These are phyloP conservation scores for Phoma sp. DNA, from an alignment of 2,329 filamentous ascomycete species.

Conservation along the genomic window DNA sequence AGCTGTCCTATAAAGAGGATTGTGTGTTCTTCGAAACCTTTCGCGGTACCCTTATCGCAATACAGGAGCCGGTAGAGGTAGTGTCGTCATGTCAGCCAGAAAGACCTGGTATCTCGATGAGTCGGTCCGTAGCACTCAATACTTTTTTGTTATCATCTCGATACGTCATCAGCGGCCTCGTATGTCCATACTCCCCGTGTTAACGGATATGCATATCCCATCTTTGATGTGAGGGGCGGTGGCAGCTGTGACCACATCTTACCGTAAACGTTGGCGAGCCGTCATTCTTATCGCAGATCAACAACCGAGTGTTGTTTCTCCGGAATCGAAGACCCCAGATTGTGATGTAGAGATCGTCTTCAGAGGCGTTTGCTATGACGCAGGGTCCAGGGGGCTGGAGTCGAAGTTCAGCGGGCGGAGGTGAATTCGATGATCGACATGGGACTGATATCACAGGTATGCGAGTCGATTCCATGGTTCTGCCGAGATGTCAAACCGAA, in stretches of 20 bases:
- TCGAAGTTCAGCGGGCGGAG: background rate
- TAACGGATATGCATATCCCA: background rate
- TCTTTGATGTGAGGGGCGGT: background rate
- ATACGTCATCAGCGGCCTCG: background rate
- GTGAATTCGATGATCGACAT: slow-evolving; percentile 6
- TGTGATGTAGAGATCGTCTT: slow-evolving; percentile 10
- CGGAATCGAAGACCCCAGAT: background rate
- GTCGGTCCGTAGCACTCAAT: background rate
- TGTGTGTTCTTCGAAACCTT: background rate
- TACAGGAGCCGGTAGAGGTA: too few relatives aligned
- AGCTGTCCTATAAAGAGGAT: background rate
- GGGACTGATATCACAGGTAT: slow-evolving; percentile 10
- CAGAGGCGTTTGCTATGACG: slow-evolving; percentile 6
- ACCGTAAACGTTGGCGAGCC: slow-evolving; percentile 12
- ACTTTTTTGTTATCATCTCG: background rate
- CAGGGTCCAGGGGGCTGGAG: background rate
- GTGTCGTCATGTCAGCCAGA: background rate
- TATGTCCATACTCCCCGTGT: background rate
- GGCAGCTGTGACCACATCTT: background rate
- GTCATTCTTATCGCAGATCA: slow-evolving; percentile 14
- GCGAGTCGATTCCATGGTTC: background rate
- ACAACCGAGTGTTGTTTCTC: slow-evolving; percentile 1
- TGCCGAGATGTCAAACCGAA: background rate
- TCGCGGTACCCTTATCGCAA: too few relatives aligned
- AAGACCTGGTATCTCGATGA: background rate